phyloP scores from a whole-genome alignment of 1,139 yeast genomes.

The Saccharomycopsis hybrid region DNA sequence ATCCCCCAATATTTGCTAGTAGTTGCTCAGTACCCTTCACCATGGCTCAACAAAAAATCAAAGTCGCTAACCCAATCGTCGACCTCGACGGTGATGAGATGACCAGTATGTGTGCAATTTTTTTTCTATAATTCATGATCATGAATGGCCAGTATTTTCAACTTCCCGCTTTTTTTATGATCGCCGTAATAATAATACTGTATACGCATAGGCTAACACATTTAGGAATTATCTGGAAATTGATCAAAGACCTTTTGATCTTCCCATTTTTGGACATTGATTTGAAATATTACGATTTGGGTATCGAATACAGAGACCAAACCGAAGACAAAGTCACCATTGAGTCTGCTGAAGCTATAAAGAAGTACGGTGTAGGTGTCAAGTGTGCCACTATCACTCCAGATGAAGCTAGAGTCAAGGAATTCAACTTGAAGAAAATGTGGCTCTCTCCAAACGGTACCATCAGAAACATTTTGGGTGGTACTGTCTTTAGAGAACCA shows the following conservation, averaged over 20 bases:
- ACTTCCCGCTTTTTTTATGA: too few species aligned
- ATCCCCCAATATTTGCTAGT: not conserved
- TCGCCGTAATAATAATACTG: too few species aligned
- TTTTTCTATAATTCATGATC: too few species aligned
- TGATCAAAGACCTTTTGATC: conserved; percentile 64
- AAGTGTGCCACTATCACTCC: conserved; percentile 99
- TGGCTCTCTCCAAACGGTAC: conserved; percentile 98
- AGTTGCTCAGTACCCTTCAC: not conserved
- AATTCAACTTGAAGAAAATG: conserved; percentile 86
- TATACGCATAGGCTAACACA: too few species aligned
- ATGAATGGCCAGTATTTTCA: too few species aligned
- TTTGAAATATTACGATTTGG: conserved; percentile 85
- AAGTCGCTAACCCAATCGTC: conserved; percentile 66
- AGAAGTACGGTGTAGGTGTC: conserved; percentile 84
- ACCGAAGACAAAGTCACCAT: conserved; percentile 84
- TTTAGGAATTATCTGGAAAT: conserved; percentile 67
- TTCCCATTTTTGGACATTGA: conserved; percentile 77
- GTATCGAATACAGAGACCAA: conserved; percentile 76
- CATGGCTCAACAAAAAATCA: conserved; percentile 38
- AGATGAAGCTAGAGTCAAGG: conserved; percentile 90
- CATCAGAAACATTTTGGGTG: conserved; percentile 88
- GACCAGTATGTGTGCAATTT: conserved; percentile 44
- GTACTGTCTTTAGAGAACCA: conserved; percentile 96
- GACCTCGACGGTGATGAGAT: conserved; percentile 85
- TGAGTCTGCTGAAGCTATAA: conserved; percentile 87